Conservation (phyloP, 345 rosid species). For the Dipteronia dyeriana region DNA sequence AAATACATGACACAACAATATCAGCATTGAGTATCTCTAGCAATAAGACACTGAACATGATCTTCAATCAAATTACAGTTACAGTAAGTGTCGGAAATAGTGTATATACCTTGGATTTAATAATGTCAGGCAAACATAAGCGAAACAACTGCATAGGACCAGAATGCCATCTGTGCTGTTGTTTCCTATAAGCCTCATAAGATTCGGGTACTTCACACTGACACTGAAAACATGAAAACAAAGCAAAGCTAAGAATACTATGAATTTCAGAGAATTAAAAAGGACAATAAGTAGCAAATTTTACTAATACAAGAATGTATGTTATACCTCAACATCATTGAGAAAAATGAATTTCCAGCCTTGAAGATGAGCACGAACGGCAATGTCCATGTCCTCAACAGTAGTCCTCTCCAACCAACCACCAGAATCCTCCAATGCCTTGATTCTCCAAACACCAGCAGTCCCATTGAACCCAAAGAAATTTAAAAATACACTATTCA, state of each 20-base stretch:
- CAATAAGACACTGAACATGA: background rate
- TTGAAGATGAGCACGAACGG: constrained; percentile 90
- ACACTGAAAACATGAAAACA: constrained; percentile 49
- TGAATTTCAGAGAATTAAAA: constrained; percentile 6
- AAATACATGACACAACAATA: constrained; percentile 7
- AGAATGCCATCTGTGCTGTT: constrained; percentile 96
- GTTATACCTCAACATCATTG: constrained; percentile 80
- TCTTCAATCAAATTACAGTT: background rate
- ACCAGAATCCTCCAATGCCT: constrained; percentile 91
- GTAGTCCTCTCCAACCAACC: constrained; percentile 99
- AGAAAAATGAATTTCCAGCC: constrained; percentile 94
- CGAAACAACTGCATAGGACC: constrained; percentile 98
- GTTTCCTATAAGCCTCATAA: constrained; percentile 92
- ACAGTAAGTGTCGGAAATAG: background rate
- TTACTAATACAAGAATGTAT: background rate
- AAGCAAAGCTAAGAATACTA: background rate
- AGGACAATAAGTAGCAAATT: background rate
- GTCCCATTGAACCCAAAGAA: constrained; percentile 97
- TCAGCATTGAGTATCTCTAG: constrained; percentile 7
- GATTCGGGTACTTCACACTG: constrained; percentile 94
- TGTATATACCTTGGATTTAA: constrained; percentile 66
- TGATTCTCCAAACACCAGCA: constrained; percentile 96
- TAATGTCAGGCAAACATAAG: constrained; percentile 76
- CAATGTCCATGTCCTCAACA: constrained; percentile 97
- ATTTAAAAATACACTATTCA: constrained; percentile 74